phyloP scores from a whole-genome alignment of 1,139 yeast species.

The Komagataea norvegica region DNA sequence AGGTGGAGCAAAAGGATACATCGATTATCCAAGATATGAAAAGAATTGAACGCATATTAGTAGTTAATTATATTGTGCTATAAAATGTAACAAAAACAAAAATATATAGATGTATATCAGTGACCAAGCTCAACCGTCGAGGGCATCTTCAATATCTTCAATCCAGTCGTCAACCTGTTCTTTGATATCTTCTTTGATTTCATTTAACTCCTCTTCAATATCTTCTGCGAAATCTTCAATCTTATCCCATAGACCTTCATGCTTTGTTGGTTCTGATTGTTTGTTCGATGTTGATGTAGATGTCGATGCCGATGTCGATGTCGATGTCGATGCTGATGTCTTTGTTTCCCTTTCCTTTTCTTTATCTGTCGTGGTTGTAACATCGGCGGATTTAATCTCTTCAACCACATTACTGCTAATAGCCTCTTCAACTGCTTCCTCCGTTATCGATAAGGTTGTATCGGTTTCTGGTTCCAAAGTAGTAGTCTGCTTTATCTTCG shows the following conservation, averaged over 20 bases:
- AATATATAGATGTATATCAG: too few species aligned
- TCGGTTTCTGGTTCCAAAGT: constrained; percentile 12
- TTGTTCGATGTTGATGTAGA: too few species aligned
- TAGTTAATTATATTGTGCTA: too few species aligned
- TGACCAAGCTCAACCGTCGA: constrained; percentile 21
- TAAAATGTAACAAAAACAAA: too few species aligned
- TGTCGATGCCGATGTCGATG: too few species aligned
- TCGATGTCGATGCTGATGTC: too few species aligned
- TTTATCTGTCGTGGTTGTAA: neutral
- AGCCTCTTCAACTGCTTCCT: constrained; percentile 7
- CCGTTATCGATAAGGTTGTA: neutral
- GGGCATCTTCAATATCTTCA: constrained; percentile 33
- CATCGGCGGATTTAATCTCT: constrained; percentile 5
- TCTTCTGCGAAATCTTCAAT: constrained; percentile 16
- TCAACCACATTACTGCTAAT: too few species aligned
- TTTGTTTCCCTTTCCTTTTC: constrained; percentile 1
- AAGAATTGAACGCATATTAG: neutral
- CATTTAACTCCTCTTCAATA: constrained; percentile 13
- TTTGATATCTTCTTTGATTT: constrained; percentile 21
- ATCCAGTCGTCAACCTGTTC: constrained; percentile 30
- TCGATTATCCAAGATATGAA: constrained; percentile 24
- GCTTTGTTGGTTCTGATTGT: too few species aligned
- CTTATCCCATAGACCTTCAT: constrained; percentile 20
- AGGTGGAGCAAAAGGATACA: constrained; percentile 20
- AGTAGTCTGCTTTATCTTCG: constrained; percentile 12